Conservation (phyloP, 257 asterid genomes). For the Orobanche coerulescens region DNA sequence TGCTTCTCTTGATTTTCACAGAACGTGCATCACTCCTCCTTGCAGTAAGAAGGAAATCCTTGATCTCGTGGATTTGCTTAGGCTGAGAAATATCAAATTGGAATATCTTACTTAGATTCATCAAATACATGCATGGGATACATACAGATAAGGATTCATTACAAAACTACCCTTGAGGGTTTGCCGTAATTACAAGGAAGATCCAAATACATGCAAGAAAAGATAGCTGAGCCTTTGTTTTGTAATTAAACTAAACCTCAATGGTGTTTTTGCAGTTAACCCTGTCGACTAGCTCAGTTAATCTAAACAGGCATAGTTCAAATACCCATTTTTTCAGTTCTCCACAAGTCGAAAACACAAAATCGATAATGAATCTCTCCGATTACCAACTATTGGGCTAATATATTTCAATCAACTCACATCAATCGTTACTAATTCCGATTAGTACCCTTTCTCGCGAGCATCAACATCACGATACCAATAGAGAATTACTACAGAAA, state of each 20-base stretch:
- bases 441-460: background rate
- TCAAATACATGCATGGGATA: background rate
- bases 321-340: background rate
- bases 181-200: too few relatives aligned
- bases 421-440: background rate
- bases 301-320: background rate
- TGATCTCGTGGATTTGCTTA: constrained; percentile 45
- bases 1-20: constrained; percentile 37
- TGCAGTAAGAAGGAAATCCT: constrained; percentile 43
- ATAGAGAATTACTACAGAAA: too few relatives aligned
- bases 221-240: too few relatives aligned
- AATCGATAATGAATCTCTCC: too few relatives aligned
- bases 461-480: background rate
- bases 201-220: too few relatives aligned
- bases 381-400: background rate
- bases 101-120: background rate
- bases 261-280: too few relatives aligned
- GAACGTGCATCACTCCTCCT: constrained; percentile 42
- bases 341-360: too few relatives aligned
- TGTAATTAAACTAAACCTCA: too few relatives aligned
- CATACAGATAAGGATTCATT: too few relatives aligned
- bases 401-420: background rate
- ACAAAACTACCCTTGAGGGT: too few relatives aligned
- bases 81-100: constrained; percentile 21
- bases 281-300: background rate